Conservation (phyloP, 345 rosid genomes). For the Psidium friedrichsthalianum region DNA sequence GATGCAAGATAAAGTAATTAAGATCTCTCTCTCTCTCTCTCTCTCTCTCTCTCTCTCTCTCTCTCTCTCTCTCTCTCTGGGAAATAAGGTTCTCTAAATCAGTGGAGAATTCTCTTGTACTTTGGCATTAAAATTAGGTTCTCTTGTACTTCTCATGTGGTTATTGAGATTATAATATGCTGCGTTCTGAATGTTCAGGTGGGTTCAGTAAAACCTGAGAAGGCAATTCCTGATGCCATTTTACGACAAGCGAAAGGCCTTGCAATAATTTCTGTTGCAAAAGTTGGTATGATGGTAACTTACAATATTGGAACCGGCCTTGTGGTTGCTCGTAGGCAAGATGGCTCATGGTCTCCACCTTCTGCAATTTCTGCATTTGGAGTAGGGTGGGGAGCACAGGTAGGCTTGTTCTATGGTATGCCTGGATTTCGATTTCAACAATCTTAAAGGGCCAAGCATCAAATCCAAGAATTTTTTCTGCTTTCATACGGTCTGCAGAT, state of each 20-base stretch:
- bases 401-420: constrained; percentile 2
- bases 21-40: not conserved
- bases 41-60: too few relatives aligned
- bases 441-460: not conserved
- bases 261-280: constrained; percentile 71
- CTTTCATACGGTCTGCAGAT: not conserved
- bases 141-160: not conserved
- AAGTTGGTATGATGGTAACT: constrained; percentile 84
- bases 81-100: too few relatives aligned
- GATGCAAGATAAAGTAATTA: not conserved
- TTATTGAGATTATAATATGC: not conserved
- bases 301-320: constrained; percentile 92
- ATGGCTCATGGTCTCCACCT: constrained; percentile 98
- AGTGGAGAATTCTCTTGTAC: not conserved
- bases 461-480: not conserved
- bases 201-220: constrained; percentile 67
- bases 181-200: constrained; percentile 33
- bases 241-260: constrained; percentile 82
- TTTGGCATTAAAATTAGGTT: not conserved
- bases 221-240: constrained; percentile 74
- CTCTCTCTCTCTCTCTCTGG: too few relatives aligned
- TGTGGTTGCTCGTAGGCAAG: constrained; percentile 76
- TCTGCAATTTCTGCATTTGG: constrained; percentile 91
- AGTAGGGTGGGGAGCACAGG: constrained; percentile 99
- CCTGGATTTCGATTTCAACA: not conserved